phyloP scores from a whole-genome alignment of 345 rosid genomes.

The Aquilaria yunnanensis region DNA sequence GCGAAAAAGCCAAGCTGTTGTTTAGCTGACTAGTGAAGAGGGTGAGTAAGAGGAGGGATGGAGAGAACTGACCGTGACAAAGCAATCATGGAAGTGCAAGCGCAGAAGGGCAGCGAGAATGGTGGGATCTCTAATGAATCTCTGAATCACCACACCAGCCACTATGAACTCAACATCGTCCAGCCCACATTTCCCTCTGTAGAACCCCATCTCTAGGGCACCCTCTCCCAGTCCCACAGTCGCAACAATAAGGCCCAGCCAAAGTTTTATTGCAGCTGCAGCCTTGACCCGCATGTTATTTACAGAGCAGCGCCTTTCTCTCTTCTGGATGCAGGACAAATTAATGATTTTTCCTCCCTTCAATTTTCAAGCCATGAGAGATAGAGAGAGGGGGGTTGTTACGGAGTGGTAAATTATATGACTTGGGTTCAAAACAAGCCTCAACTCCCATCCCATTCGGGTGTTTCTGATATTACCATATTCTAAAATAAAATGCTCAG shows the following conservation, averaged over 20 bases:
- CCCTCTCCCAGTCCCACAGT: slow-evolving; percentile 11
- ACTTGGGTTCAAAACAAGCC: not conserved
- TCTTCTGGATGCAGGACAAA: not conserved
- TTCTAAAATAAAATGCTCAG: too few species aligned
- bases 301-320: not conserved
- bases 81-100: slow-evolving; percentile 42
- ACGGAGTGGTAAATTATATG: not conserved
- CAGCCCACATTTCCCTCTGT: slow-evolving; percentile 33
- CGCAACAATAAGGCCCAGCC: slow-evolving; percentile 9
- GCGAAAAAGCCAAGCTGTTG: not conserved
- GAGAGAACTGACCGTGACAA: slow-evolving; percentile 23
- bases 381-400: slow-evolving; percentile 1
- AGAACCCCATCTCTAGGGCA: slow-evolving; percentile 24
- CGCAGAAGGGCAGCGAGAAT: slow-evolving; percentile 33
- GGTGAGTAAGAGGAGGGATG: not conserved
- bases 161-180: slow-evolving; percentile 33
- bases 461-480: too few species aligned
- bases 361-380: not conserved
- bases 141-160: slow-evolving; percentile 19
- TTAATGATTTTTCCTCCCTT: not conserved
- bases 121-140: slow-evolving; percentile 18
- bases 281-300: slow-evolving; percentile 17
- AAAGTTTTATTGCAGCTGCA: not conserved
- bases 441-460: not conserved
- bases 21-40: not conserved